Base-by-base conservation (phyloP, 1,284 basidiomycete species). In the Melampsora americana region DNA sequence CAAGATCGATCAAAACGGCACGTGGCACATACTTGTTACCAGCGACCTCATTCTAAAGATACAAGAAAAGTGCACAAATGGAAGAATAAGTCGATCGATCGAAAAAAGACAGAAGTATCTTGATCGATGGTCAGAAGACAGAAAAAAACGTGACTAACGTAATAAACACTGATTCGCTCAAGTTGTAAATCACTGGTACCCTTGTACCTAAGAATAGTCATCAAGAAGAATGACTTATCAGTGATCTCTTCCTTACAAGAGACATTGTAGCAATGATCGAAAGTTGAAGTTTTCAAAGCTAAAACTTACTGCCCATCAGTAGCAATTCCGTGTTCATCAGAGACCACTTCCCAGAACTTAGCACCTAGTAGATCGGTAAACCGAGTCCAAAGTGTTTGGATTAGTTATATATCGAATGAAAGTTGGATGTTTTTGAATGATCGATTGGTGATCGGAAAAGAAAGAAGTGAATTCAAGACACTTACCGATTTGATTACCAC, bases 281-380 rank as follows among this genome's bases (percentile, higher is more conserved):
- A 30, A 28, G 28, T 23, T 16, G 2, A 39, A 39, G 48, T 32
- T 44, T 56, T 72, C 28, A 66, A 11, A 64, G 30, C 23, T n/a
- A 20, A 20, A 48, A 66, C 66, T 50, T 67, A 78, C 61, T 69
- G 84, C 85, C 94, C 94, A 86, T 94, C 91, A 84, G 86, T 87
- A 85, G 92, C 92, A 84, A 97, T 93, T 83, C 93, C 93, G 85
- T 98, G 95, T 87, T 98, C 95, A 84, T 97, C 93, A 78, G 93
- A 95, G 83, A 98, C 89, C 74, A 84, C 83, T 85, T 91, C 93
- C 95, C 93, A 97, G 90, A 98, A 97, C 86, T 96, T 96, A 87
- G 92, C 91, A 90, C 91, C 91, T 91, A 79, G 32, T 80, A 71
- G 74, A 50, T 48, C 39, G n/a, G 18, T 18, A 26, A 50, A 50